Evolutionary conservation across 257 asterid species (phyloP), one percentile per base, ranked within the genome.

Genomic region (Paraleonurus japonicus): DNA sequence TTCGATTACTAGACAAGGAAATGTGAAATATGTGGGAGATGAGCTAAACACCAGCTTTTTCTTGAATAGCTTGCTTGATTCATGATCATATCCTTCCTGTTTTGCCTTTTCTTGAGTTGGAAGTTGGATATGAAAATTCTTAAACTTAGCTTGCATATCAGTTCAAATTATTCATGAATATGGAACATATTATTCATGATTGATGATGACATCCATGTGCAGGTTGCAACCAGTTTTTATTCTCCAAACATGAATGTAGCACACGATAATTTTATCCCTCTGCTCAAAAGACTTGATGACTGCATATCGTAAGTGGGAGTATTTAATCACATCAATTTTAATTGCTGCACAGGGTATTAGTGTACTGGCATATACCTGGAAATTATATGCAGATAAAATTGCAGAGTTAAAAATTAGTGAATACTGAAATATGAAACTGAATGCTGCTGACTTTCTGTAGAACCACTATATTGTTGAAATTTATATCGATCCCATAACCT

Each of bases 141-240:
- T 66, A 23, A 32, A 62, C 62, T 72, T 66, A 37, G 37, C 30
- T 24, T 17, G n/a, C 47, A 39, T 15, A 55, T 22, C 53, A 41
- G 79, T 54, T 80, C 57, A 15, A 28, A 9, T 45, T 57, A 41
- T 39, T 43, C 17, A 37, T 27, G 17, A 51, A 43, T 20, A 33
- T 60, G 76, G 47, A 75, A 68, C 68, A 53, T 62, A 15, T 53
- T 30, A 47, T 73, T 73, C 79, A 58, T 51, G 72, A 80, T 74
- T 80, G 76, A 32, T 70, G 39, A 37, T 83, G 22, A 39, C 78
- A 59, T 73, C 57, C 75, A 6, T 75, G 12, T 85, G 89, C 96
- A 95, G 99, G 97, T 95, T 76, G 96, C 98, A 5, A 88, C 96
- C 82, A 85, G 89, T 81, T 95, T 95, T 84, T 82, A 95, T 78